A percentile compares a stretch with the other conserved stretches of the same genome.
These are phyloP conservation scores for Cladorrhinum sp. DNA, from an alignment of 2,329 filamentous ascomycete species.

Conservation along the genomic window DNA sequence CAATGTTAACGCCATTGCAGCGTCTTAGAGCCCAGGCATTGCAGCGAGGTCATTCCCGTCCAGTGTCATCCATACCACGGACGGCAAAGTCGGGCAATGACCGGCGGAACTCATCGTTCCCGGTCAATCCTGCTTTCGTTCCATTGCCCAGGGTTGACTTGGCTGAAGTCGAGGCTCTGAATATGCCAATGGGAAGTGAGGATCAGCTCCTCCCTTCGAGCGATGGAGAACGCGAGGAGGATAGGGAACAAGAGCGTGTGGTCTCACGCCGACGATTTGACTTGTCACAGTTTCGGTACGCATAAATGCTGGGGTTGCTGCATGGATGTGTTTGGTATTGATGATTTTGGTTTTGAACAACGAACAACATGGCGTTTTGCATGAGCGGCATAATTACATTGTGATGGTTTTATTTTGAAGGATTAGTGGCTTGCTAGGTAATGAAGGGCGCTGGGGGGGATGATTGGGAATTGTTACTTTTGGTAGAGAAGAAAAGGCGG, in stretches of 20 bases:
- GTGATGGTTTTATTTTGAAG: background rate
- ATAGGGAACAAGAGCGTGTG: constrained; percentile 25
- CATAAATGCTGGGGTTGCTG: too few relatives aligned
- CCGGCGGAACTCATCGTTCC: constrained; percentile 27
- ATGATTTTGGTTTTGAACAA: too few relatives aligned
- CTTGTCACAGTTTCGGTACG: constrained; percentile 48
- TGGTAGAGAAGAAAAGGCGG: background rate
- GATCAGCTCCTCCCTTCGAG: constrained; percentile 55
- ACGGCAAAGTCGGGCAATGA: constrained; percentile 22
- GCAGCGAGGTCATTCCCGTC: constrained; percentile 28
- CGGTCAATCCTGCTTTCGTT: constrained; percentile 53
- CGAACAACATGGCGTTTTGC: background rate
- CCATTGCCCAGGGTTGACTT: constrained; percentile 54
- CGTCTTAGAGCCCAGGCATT: constrained; percentile 50
- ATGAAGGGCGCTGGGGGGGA: background rate
- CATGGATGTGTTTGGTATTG: too few relatives aligned
- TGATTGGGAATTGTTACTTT: background rate
- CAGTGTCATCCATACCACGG: constrained; percentile 26
- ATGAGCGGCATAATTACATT: background rate
- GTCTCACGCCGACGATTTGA: constrained; percentile 37
- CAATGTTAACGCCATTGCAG: constrained; percentile 48
- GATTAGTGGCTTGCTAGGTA: background rate
- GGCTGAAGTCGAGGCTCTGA: constrained; percentile 51
- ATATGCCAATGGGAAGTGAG: constrained; percentile 50
- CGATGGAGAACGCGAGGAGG: constrained; percentile 46